Conservation (phyloP, 306 rosid species). For the Purshia tridentata region DNA sequence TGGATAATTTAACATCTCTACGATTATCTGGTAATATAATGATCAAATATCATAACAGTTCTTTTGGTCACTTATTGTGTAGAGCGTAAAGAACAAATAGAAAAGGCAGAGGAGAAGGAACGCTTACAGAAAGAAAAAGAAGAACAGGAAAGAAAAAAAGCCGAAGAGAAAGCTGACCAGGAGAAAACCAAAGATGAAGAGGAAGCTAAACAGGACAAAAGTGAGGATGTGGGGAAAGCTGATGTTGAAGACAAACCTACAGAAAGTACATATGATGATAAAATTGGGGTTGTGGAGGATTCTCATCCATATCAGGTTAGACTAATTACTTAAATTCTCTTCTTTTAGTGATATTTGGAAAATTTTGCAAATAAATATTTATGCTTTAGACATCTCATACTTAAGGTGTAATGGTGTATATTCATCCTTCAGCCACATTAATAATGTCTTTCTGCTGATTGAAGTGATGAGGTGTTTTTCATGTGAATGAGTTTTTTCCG, state of each 20-base stretch:
- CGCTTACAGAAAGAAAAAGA: slow-evolving; percentile 60
- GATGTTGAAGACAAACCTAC: slow-evolving; percentile 35
- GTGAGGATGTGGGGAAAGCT: slow-evolving; percentile 43
- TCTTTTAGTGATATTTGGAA: neutral
- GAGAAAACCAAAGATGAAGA: slow-evolving; percentile 59
- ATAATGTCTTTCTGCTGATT: neutral
- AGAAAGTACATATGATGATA: slow-evolving; percentile 41
- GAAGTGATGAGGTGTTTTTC: neutral
- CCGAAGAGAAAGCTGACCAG: slow-evolving; percentile 47
- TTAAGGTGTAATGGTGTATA: neutral
- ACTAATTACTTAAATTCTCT: slow-evolving; percentile 5
- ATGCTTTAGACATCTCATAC: neutral
- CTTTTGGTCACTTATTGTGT: slow-evolving; percentile 27
- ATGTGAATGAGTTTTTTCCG: neutral
- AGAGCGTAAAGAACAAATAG: slow-evolving; percentile 96
- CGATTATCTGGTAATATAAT: neutral
- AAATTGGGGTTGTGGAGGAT: slow-evolving; percentile 39
- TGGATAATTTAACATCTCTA: neutral
- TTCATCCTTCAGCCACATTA: slow-evolving; percentile 6
- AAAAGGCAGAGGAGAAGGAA: slow-evolving; percentile 88
- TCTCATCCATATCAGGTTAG: slow-evolving; percentile 55
- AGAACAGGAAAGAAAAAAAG: slow-evolving; percentile 56
- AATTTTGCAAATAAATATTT: neutral
- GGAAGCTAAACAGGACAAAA: slow-evolving; percentile 27
- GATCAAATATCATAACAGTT: slow-evolving; percentile 8